These are phyloP conservation scores for Arthrobotrys sphaeroides DNA, from an alignment of 2,329 filamentous ascomycete species.

Conservation along the genomic window DNA sequence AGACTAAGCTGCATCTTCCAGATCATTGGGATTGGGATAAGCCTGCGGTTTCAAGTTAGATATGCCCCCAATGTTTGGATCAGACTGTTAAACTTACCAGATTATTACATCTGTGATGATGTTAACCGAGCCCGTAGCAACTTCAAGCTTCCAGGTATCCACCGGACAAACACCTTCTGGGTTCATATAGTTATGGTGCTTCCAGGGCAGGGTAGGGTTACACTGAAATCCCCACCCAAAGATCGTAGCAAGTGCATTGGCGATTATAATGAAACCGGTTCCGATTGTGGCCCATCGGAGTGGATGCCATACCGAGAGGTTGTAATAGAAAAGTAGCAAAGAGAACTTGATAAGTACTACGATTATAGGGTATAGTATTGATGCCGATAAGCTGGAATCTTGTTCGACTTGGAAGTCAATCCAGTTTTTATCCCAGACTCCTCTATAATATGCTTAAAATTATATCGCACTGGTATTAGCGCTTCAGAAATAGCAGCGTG, in stretches of 20 bases:
- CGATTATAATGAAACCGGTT: constrained; percentile 14
- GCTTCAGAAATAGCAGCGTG: not conserved
- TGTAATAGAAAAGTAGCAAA: constrained; percentile 31
- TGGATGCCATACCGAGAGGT: constrained; percentile 28
- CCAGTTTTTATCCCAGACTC: constrained; percentile 38
- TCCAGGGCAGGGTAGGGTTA: constrained; percentile 24
- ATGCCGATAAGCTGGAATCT: constrained; percentile 23
- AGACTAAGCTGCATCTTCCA: constrained; percentile 44
- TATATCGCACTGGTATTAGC: not conserved
- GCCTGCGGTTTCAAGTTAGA: not conserved
- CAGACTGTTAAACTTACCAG: too few relatives aligned
- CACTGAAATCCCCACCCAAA: constrained; percentile 34
- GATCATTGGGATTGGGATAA: constrained; percentile 40
- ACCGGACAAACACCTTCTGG: constrained; percentile 20
- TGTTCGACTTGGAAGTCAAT: constrained; percentile 31
- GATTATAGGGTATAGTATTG: constrained; percentile 25
- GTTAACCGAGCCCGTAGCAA: constrained; percentile 25
- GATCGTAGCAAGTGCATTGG: constrained; percentile 15
- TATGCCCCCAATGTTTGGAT: not conserved
- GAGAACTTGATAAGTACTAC: constrained; percentile 33
- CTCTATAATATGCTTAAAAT: constrained; percentile 19
- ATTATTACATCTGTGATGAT: constrained; percentile 34
- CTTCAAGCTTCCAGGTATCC: constrained; percentile 23
- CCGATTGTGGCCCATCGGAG: constrained; percentile 22
- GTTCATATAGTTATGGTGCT: constrained; percentile 29